Conservation (phyloP, 2,329 filamentous ascomycete genomes). For the Nemania bipapillata region DNA sequence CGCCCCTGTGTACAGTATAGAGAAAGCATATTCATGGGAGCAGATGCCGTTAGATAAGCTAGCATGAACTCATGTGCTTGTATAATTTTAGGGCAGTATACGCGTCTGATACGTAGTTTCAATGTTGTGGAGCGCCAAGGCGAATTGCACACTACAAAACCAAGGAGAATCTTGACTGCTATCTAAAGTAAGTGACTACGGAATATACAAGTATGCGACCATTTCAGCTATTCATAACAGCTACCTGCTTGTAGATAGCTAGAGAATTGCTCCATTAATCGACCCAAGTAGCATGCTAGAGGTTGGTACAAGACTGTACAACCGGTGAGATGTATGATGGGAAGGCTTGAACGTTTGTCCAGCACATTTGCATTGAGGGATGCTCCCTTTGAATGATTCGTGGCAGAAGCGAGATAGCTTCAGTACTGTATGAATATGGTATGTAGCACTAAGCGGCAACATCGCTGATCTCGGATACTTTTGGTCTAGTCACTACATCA, state of each 20-base stretch:
- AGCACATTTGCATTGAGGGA: not conserved
- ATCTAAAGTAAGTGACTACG: not conserved
- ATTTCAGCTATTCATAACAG: too few relatives aligned
- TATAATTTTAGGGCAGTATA: not conserved
- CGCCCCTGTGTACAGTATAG: too few relatives aligned
- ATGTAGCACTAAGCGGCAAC: not conserved
- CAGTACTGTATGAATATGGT: not conserved
- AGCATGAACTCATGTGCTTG: not conserved
- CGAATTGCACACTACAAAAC: too few relatives aligned
- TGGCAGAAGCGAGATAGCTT: not conserved
- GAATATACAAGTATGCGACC: too few relatives aligned
- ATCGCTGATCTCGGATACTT: not conserved
- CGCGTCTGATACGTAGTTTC: not conserved
- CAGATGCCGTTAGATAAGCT: not conserved
- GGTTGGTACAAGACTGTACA: too few relatives aligned
- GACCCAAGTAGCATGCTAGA: too few relatives aligned
- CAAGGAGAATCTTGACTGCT: not conserved
- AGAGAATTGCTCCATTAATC: too few relatives aligned
- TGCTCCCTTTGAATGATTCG: slow-evolving; percentile 2
- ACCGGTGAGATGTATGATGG: too few relatives aligned
- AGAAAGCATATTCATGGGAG: too few relatives aligned
- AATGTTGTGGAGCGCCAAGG: not conserved
- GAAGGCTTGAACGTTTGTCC: too few relatives aligned
- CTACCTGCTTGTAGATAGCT: too few relatives aligned
- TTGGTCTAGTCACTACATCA: not conserved